Base-by-base conservation (phyloP, 2,329 filamentous ascomycete genomes). In the Parastagonospora nodorum region DNA sequence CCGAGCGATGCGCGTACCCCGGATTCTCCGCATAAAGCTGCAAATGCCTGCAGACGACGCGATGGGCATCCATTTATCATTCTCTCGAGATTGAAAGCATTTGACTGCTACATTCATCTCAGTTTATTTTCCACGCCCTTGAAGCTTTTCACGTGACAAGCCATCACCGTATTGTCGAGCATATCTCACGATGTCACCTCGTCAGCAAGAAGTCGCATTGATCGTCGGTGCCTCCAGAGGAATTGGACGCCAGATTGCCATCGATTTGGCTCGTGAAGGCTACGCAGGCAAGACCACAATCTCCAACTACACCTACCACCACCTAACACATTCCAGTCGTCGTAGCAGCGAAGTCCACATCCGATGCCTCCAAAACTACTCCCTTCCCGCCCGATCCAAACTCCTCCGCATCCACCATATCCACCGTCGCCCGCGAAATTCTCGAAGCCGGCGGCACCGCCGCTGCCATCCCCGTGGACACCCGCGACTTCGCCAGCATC, bases 381-480 rank as follows among this genome's bases (percentile, higher is more conserved):
- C 82, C 87, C 0, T 90, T 90, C 67, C 88, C 89, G 2, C 89
- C 90, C 2, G 80, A 91, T 63, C 89, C 89, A 11, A 92, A 93
- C 74, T 92, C 88, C 2, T 71, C 79, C 0, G 72, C 83, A 42
- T 92, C 88, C 12, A 94, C 90, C 24, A 91, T 94, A 75, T 89
- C 81, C 71, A 94, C 90, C 1, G 90, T 94, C 33, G 84, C 82
- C 52, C 84, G 85, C 37, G 90, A 95, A 69, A 93, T 94, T 61
- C 75, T 68, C 14, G 80, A 85, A 51, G 77, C 82, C 0, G 87
- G 87, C 33, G 86, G 86, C 36, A 77, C 80, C 8, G 88, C 88
- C 0, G 81, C 81, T 1, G 84, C 89, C 5, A 77, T 93, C 15
- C 74, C 82, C 6, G 88, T 90, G 7, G 90, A 95, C 66, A 87